These are phyloP conservation scores for Ettlia oleoabundans DNA, from an alignment of 139 green algal genomes.

Conservation along the genomic window DNA sequence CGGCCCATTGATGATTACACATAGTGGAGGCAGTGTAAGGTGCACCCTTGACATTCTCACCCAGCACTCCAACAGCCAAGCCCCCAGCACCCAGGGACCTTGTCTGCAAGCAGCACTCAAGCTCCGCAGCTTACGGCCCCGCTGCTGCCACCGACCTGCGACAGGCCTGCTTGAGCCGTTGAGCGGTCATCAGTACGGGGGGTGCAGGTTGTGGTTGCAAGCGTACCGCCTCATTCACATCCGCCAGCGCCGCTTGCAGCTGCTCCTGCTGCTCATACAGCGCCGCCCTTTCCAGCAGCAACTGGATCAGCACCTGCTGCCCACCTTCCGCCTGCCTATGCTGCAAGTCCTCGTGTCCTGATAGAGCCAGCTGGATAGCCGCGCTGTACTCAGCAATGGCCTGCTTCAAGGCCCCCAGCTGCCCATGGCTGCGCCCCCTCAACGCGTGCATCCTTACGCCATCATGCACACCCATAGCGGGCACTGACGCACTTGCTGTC, in stretches of 20 bases:
- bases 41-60: no score
- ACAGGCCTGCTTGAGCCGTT: slow-evolving; percentile 7
- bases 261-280: slow-evolving; percentile 36
- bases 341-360: neutral
- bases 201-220: neutral
- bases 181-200: neutral
- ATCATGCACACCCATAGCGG: no score
- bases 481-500: neutral
- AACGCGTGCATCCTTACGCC: neutral
- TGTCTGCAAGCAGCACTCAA: no score
- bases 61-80: no score
- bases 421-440: neutral
- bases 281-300: neutral
- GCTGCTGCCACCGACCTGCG: no score
- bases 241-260: neutral
- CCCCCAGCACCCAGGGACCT: no score
- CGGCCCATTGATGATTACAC: no score
- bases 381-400: neutral
- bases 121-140: no score
- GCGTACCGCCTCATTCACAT: neutral
- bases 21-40: no score
- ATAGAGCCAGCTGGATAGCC: slow-evolving; percentile 1
- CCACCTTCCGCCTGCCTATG: neutral
- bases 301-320: neutral
- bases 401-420: slow-evolving; percentile 11